A percentile compares a stretch with the other conserved stretches of the same genome.
Evolutionary conservation across 768 basidiomycete species (phyloP).

Genomic region (Psilocybe cubensis): DNA sequence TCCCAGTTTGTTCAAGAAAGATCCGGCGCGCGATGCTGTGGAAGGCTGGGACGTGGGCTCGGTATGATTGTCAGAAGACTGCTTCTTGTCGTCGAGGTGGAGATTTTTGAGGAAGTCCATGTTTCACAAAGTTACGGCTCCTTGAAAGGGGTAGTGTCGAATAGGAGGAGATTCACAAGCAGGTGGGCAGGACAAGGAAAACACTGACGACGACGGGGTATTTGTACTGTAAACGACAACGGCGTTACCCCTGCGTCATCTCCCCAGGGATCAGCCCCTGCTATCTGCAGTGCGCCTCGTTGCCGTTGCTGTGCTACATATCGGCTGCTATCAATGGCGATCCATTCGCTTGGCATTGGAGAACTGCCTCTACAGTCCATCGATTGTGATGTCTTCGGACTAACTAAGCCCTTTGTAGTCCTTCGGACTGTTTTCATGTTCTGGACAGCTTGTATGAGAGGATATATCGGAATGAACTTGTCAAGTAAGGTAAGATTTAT

Average conservation of each 20-base stretch:
- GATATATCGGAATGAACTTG: too few species aligned
- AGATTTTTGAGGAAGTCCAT: conserved; percentile 19
- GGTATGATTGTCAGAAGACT: not conserved
- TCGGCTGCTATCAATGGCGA: not conserved
- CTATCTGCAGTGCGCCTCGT: not conserved
- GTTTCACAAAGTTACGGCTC: too few species aligned
- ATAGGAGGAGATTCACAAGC: not conserved
- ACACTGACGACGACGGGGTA: not conserved
- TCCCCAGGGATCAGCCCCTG: not conserved
- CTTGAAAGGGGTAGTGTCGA: not conserved
- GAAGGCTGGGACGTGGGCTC: not conserved
- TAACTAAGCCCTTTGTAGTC: not conserved
- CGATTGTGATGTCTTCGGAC: not conserved
- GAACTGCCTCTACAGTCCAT: not conserved
- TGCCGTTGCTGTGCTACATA: not conserved
- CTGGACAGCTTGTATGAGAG: too few species aligned
- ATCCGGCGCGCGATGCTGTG: not conserved
- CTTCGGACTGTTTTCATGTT: too few species aligned
- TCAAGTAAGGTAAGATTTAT: too few species aligned
- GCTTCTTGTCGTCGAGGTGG: conserved; percentile 2
- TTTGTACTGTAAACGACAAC: too few species aligned
- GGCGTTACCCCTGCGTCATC: not conserved
- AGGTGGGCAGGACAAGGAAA: not conserved
- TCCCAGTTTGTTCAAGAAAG: conserved; percentile 15
- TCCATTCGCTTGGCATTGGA: not conserved